Evolutionary conservation across 345 rosid genomes (phyloP), one percentile per base, ranked within the genome.

Genomic region (Pugionium cornutum): DNA sequence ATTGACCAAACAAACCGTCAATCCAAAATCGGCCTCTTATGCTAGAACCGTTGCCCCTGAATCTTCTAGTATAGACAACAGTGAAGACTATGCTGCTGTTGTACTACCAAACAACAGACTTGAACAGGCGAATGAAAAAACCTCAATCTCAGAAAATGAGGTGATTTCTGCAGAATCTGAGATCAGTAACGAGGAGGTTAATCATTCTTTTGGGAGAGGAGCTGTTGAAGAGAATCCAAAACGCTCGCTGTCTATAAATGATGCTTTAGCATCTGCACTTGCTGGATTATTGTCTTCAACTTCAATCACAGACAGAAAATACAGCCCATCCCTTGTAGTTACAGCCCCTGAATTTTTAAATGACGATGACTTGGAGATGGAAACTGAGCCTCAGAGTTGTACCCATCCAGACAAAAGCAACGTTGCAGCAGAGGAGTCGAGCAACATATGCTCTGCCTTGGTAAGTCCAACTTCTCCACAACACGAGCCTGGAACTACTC

Each of bases 181-280:
- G 62, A 75, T 63, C 44, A 74, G 58, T 57, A 80, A 76, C 66
- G 84, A 77, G 26, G 87, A 84, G 65, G 84, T 76, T 77, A 44
- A 40, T 45, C 66, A 62, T 7, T 47, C 57, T 5, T 10, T 58
- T 26, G 76, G 26, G 49, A 53, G 56, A 3, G 75, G 43, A 63
- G 67, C 81, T 67, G 46, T 68, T 4, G 70, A 72, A 59, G 79
- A 74, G 37, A 76, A 72, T 60, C 75, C 75, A 48, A 81, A 74
- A 65, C 69, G 43, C 40, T 48, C 65, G 42, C 27, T 80, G 52
- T 84, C 95, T 26, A 76, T 87, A 76, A 91, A 92, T 69, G 92
- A 84, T 72, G 95, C 96, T 50, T 78, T 89, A 70, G 89, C 96
- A 28, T 81, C 84, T 72, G 95, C 96, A 55, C 81, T 89, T 76